Conservation (phyloP, 257 asterid species). For the Nicotiana obtusifolia region DNA sequence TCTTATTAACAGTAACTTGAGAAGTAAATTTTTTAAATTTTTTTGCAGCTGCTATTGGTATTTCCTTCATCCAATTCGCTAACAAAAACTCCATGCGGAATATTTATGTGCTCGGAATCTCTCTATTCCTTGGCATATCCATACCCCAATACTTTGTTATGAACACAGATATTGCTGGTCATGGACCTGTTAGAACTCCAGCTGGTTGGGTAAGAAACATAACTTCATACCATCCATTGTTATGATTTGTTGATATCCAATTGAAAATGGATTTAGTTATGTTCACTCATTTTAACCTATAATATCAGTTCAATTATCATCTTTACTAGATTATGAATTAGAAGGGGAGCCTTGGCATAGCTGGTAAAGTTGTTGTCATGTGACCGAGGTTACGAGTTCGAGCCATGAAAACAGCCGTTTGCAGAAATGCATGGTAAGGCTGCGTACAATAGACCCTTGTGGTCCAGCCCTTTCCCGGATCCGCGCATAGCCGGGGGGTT, state of each 20-base stretch:
- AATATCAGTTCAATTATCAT: background rate
- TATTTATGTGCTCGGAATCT: slow-evolving; percentile 66
- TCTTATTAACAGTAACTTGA: background rate
- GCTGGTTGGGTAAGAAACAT: slow-evolving; percentile 85
- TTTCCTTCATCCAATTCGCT: slow-evolving; percentile 80
- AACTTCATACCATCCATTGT: background rate
- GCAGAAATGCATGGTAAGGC: no score
- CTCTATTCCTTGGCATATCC: slow-evolving; percentile 80
- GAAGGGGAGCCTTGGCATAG: no score
- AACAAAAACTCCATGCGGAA: slow-evolving; percentile 91
- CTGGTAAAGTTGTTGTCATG: no score
- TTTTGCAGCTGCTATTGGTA: slow-evolving; percentile 76
- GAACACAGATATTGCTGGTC: slow-evolving; percentile 68
- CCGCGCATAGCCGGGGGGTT: no score
- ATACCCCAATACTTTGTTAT: slow-evolving; percentile 76
- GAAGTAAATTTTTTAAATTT: slow-evolving; percentile 3
- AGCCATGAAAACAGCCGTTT: no score
- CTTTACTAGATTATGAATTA: background rate
- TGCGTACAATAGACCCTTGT: no score
- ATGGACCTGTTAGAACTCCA: slow-evolving; percentile 76
- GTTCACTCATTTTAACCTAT: background rate
- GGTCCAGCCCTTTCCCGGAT: no score
- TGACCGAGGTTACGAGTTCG: no score
- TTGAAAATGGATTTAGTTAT: background rate
- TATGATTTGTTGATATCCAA: background rate